A percentile compares a stretch with the other conserved stretches of the same genome.
Conservation (phyloP, 192 early-diverging fungal genomes). For the Anaeromyces robustus region DNA sequence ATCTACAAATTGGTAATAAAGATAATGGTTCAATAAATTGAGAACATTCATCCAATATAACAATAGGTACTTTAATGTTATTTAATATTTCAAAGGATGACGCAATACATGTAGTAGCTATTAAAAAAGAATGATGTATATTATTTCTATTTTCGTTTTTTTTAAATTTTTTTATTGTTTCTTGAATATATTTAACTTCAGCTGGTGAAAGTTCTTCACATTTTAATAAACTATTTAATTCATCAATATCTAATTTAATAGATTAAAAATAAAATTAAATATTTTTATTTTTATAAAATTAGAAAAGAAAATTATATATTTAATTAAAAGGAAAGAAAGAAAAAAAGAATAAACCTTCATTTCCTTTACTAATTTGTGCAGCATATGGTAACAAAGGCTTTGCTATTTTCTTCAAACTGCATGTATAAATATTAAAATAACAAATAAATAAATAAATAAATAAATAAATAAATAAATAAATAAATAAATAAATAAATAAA, state of each 20-base stretch:
- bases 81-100: constrained; percentile 57
- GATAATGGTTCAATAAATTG: constrained; percentile 82
- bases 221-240: constrained; percentile 59
- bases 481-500: constrained; percentile 15
- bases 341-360: neutral
- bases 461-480: no score
- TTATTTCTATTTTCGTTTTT: constrained; percentile 23
- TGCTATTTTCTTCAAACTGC: constrained; percentile 52
- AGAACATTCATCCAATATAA: constrained; percentile 62
- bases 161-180: constrained; percentile 16
- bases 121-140: constrained; percentile 26
- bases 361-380: neutral
- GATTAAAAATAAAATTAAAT: neutral
- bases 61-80: constrained; percentile 33
- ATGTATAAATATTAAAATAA: no score
- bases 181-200: constrained; percentile 23
- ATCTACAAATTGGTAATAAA: constrained; percentile 56
- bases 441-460: constrained; percentile 14
- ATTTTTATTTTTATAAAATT: constrained; percentile 9
- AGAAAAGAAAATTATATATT: no score
- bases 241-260: constrained; percentile 45
- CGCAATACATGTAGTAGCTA: constrained; percentile 67
- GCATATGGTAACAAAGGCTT: constrained; percentile 50
- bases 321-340: no score
- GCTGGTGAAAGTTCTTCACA: constrained; percentile 21